A percentile compares a stretch with the other conserved stretches of the same genome.
Evolutionary conservation across 2,329 filamentous ascomycete genomes (phyloP).

Genomic region (Penicillium sp.): DNA sequence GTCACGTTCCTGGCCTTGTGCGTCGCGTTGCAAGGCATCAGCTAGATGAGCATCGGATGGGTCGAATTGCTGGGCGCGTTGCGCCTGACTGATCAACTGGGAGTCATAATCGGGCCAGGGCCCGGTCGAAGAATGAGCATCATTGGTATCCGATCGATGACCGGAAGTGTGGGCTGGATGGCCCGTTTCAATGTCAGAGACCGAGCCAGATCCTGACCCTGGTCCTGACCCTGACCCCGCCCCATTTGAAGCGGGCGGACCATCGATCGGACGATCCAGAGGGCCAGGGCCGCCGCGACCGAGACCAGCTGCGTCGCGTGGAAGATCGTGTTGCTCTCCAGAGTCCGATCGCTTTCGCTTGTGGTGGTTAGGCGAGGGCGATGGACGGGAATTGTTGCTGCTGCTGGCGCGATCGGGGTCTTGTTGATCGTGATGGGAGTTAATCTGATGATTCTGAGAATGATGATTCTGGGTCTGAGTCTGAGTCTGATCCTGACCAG

Average conservation of each 20-base stretch:
- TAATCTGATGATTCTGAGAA: background rate
- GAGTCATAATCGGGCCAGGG: constrained; percentile 46
- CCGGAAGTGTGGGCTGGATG: constrained; percentile 25
- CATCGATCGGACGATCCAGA: constrained; percentile 42
- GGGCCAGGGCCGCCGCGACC: constrained; percentile 38
- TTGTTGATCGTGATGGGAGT: background rate
- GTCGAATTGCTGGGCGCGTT: constrained; percentile 50
- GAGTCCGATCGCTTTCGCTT: constrained; percentile 71
- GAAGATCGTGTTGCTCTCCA: constrained; percentile 49
- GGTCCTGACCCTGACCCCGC: constrained; percentile 18
- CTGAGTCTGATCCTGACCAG: background rate
- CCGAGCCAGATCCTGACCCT: constrained; percentile 26
- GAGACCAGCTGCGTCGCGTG: constrained; percentile 34
- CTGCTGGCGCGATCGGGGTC: constrained; percentile 22
- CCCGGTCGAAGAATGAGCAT: constrained; percentile 35
- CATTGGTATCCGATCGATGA: constrained; percentile 34
- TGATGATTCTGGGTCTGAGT: background rate
- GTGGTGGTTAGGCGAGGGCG: constrained; percentile 50
- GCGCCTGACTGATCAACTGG: constrained; percentile 50
- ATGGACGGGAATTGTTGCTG: constrained; percentile 30
- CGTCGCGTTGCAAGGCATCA: constrained; percentile 57
- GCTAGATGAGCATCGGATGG: constrained; percentile 56
- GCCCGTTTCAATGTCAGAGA: constrained; percentile 22
- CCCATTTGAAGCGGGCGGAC: constrained; percentile 27
- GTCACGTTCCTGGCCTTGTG: constrained; percentile 46